phyloP scores from a whole-genome alignment of 2,329 filamentous ascomycete genomes.

The Cladophialophora immunda region DNA sequence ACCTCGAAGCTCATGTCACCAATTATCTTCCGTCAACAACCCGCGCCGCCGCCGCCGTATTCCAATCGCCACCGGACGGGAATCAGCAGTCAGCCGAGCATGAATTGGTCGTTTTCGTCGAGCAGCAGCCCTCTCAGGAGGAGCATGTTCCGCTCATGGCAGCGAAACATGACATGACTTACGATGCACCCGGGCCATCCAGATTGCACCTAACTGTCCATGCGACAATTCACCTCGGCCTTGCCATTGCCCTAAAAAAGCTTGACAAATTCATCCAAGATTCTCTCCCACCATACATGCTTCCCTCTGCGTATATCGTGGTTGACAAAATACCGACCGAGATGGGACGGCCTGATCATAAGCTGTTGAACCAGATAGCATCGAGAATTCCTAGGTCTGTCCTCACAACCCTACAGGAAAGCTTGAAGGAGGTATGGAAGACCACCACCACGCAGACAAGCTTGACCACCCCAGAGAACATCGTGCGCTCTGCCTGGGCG shows the following conservation, averaged over 20 bases:
- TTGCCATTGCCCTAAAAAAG: conserved; percentile 47
- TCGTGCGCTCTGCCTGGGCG: conserved; percentile 18
- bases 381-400: conserved; percentile 45
- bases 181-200: conserved; percentile 28
- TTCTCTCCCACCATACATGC: conserved; percentile 58
- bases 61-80: conserved; percentile 36
- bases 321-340: conserved; percentile 42
- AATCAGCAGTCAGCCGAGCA: conserved; percentile 42
- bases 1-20: conserved; percentile 49
- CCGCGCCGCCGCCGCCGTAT: conserved; percentile 1
- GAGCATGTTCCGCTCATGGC: conserved; percentile 45
- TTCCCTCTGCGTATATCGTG: conserved; percentile 56
- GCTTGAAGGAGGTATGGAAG: conserved; percentile 46
- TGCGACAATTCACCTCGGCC: conserved; percentile 29
- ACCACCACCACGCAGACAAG: conserved; percentile 43
- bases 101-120: conserved; percentile 5
- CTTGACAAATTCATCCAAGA: conserved; percentile 53
- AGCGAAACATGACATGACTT: conserved; percentile 39
- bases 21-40: conserved; percentile 43
- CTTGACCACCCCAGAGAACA: conserved; percentile 48
- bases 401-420: conserved; percentile 34
- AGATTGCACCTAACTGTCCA: conserved; percentile 41
- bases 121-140: conserved; percentile 10
- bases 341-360: conserved; percentile 47
- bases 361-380: conserved; percentile 50